A percentile compares a stretch with the other conserved stretches of the same genome.
Evolutionary conservation across 2,329 filamentous ascomycete genomes (phyloP).

Genomic region (Exophiala phaeomuriformis): DNA sequence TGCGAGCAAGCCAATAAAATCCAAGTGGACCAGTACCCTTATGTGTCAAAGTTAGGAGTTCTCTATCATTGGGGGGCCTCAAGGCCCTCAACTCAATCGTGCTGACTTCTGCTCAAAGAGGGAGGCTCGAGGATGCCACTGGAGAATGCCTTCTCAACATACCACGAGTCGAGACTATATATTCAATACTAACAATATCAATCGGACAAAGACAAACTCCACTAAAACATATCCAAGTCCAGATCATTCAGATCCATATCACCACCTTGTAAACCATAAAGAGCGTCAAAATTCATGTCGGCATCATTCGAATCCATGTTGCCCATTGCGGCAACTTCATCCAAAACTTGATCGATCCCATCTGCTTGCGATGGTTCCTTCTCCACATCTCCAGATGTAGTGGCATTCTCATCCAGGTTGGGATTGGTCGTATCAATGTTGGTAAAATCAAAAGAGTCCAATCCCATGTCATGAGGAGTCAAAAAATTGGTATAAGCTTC

Average conservation of each 20-base stretch:
- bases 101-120: too few species aligned
- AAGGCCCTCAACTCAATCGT: too few species aligned
- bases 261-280: constrained; percentile 17
- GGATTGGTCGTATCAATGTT: constrained; percentile 41
- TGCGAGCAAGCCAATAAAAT: too few species aligned
- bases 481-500: constrained; percentile 33
- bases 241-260: constrained; percentile 26
- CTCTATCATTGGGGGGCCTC: too few species aligned
- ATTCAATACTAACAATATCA: too few species aligned
- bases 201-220: background rate
- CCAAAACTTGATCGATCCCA: constrained; percentile 27
- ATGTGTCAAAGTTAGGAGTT: too few species aligned
- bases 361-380: constrained; percentile 15
- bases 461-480: constrained; percentile 17
- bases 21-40: too few species aligned
- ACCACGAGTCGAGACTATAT: too few species aligned
- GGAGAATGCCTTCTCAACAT: too few species aligned
- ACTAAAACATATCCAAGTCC: constrained; percentile 27
- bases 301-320: constrained; percentile 19
- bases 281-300: constrained; percentile 22
- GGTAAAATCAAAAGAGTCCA: constrained; percentile 23
- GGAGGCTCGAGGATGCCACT: too few species aligned
- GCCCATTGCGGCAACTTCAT: constrained; percentile 24
- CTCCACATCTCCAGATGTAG: constrained; percentile 12
- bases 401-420: constrained; percentile 31